These are phyloP conservation scores for Cucumis melo DNA, from an alignment of 306 rosid genomes.

Conservation along the genomic window DNA sequence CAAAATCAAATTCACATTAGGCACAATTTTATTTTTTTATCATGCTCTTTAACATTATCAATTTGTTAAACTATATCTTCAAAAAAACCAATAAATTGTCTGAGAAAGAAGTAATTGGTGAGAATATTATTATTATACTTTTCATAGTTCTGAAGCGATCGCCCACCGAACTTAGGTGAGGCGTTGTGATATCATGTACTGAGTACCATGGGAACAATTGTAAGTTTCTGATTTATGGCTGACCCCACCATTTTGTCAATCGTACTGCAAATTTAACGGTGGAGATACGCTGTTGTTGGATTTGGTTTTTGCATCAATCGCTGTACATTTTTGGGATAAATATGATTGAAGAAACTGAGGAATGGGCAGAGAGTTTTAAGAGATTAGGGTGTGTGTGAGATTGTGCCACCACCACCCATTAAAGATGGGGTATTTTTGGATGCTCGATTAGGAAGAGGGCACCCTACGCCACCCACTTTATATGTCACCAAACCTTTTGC, in stretches of 20 bases:
- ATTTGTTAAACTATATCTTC: too few species aligned
- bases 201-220: background rate
- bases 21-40: background rate
- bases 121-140: background rate
- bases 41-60: background rate
- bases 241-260: background rate
- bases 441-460: constrained; percentile 8
- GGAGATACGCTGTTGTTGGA: background rate
- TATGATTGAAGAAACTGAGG: background rate
- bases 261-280: background rate
- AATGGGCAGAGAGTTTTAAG: background rate
- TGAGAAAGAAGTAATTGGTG: background rate
- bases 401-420: constrained; percentile 41
- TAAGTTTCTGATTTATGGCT: background rate
- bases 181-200: background rate
- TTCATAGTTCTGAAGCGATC: background rate
- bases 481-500: constrained; percentile 18
- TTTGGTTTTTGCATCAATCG: background rate
- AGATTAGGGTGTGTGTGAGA: constrained; percentile 10
- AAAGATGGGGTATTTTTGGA: constrained; percentile 42
- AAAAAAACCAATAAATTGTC: background rate
- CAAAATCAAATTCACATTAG: background rate
- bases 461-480: constrained; percentile 21
- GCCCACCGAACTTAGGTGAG: background rate
- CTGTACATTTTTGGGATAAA: background rate